Evolutionary conservation across 23 red algal species (phyloP).

Genomic region (Gracilaria domingensis): DNA sequence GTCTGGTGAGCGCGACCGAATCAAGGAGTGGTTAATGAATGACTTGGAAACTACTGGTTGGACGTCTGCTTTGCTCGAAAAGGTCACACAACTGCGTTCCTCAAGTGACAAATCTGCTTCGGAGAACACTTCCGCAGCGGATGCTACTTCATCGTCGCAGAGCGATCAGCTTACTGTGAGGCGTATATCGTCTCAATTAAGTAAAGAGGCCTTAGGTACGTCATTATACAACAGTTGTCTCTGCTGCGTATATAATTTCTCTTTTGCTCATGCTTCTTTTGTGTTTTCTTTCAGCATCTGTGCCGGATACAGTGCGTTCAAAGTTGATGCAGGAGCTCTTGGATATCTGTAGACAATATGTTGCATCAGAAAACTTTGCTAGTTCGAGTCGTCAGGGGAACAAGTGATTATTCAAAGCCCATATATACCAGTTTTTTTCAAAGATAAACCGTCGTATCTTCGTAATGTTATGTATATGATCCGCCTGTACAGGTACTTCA

Average conservation of each 20-base stretch:
- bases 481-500: too few relatives aligned
- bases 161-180: constrained; percentile 28
- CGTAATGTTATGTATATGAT: too few relatives aligned
- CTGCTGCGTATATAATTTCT: neutral
- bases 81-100: neutral
- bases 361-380: neutral
- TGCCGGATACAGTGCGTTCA: constrained; percentile 19
- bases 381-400: neutral
- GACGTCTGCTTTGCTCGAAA: constrained; percentile 13
- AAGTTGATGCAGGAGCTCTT: constrained; percentile 35
- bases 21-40: constrained; percentile 40
- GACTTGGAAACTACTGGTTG: constrained; percentile 24
- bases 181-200: constrained; percentile 15
- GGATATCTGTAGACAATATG: constrained; percentile 13
- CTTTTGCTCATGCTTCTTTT: neutral
- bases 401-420: neutral
- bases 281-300: neutral
- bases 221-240: neutral
- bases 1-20: constrained; percentile 25
- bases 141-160: neutral
- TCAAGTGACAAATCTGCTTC: neutral
- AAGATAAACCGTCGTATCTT: neutral
- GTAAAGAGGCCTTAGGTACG: constrained; percentile 27
- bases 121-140: neutral
- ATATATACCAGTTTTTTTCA: neutral